Evolutionary conservation across 2,329 filamentous ascomycete genomes (phyloP).

Genomic region (Sporothrix globosa): DNA sequence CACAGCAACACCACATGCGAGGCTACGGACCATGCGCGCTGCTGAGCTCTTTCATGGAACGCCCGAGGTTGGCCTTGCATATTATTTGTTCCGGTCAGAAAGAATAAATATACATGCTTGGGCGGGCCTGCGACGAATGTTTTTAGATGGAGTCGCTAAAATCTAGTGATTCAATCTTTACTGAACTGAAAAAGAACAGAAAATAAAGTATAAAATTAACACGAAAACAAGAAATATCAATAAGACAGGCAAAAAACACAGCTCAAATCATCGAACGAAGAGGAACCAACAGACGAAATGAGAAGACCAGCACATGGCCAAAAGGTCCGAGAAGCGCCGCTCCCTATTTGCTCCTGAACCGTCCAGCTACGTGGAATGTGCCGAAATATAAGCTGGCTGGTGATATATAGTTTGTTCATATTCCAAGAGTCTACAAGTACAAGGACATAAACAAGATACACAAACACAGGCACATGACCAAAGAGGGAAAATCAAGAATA

Average conservation of each 20-base stretch:
- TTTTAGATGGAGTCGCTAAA: too few species aligned
- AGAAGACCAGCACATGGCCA: not conserved
- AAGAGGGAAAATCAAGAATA: slow-evolving; percentile 3
- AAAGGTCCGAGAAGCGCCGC: not conserved
- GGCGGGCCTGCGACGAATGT: too few species aligned
- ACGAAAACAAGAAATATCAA: not conserved
- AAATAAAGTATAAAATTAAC: not conserved
- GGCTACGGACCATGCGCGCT: not conserved
- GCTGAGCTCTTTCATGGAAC: not conserved
- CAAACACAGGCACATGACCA: not conserved
- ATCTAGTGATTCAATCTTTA: too few species aligned
- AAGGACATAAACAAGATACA: not conserved
- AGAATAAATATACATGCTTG: too few species aligned
- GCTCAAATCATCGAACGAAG: not conserved
- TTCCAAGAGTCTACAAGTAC: not conserved
- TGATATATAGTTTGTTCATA: not conserved
- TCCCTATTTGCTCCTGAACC: not conserved
- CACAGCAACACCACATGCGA: not conserved
- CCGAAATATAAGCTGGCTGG: not conserved
- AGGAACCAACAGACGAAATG: not conserved
- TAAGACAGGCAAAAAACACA: not conserved
- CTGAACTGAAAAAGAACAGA: too few species aligned
- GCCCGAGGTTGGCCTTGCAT: not conserved
- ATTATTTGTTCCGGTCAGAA: not conserved
- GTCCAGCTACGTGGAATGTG: not conserved